Conservation (phyloP, 1,139 yeast genomes). For the Zygosaccharomyces sapae region DNA sequence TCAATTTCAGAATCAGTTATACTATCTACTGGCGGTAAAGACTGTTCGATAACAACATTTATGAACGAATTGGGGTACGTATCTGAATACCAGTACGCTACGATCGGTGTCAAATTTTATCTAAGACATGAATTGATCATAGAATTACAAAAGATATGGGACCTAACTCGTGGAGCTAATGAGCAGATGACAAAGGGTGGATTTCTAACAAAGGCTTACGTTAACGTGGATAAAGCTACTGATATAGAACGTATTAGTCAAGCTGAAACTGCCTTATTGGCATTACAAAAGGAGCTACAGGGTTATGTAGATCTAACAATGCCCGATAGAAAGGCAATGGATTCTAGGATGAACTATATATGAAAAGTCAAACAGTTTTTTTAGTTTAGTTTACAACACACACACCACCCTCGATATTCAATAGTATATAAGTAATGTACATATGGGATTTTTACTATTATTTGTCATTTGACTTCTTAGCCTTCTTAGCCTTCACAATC, state of each 20-base stretch:
- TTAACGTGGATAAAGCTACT: conserved; percentile 66
- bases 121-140: conserved; percentile 61
- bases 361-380: conserved; percentile 2
- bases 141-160: conserved; percentile 41
- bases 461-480: conserved; percentile 42
- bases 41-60: conserved; percentile 39
- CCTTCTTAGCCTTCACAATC: conserved; percentile 59
- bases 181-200: conserved; percentile 36
- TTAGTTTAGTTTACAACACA: neutral
- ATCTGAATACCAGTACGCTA: conserved; percentile 50
- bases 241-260: conserved; percentile 68
- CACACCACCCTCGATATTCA: conserved; percentile 4
- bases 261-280: conserved; percentile 60
- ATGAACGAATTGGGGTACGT: conserved; percentile 70
- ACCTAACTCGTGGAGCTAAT: conserved; percentile 19
- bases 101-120: conserved; percentile 44
- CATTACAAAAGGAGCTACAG: conserved; percentile 58
- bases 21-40: conserved; percentile 32
- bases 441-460: conserved; percentile 11
- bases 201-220: conserved; percentile 54
- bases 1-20: conserved; percentile 66
- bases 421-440: conserved; percentile 11
- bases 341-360: conserved; percentile 49
- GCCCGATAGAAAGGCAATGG: conserved; percentile 80
- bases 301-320: conserved; percentile 64